Evolutionary conservation across 805 yeast genomes (phyloP), one percentile per base, ranked within the genome.

Genomic region (Candida sonorensis): DNA sequence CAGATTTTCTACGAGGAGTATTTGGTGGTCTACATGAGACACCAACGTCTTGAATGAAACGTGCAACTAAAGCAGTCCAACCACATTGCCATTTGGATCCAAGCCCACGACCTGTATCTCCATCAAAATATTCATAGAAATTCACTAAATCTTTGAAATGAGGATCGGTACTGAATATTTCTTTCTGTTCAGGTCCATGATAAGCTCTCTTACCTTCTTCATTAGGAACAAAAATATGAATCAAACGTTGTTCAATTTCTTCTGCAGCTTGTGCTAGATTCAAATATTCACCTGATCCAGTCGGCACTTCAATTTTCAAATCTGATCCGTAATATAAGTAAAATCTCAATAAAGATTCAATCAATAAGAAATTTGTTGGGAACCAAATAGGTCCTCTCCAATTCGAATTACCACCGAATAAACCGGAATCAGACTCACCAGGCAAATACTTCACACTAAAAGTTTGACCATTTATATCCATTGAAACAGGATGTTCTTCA

Each of bases 301-400:
- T 78, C 14, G 96, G 96, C 57, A 88, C 84, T 58, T 85, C 92
- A 31, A 88, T 81, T 57, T 81, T 82, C 51, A 87, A 72, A 32
- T 71, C 79, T 17, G 88, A 77, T 10, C 97, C 97, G 55, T 86
- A 87, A 64, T 86, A 87, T 50, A 87, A 64, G 56, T 79, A 85
- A 57, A 85, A 85, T 47, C 95, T 69, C 59, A 87, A 92, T 46
- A 87, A 64, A 0, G 95, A 76, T 62, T 87, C 97, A 36, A 87
- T 84, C 24, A 87, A 62, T 40, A 87, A 63, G 57, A 87, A 87
- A 50, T 81, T 87, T 10, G 84, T 84, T 14, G 97, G 95, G 67
- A 87, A 86, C 97, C 97, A 87, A 45, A 87, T 86, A 11, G 97
- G 96, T 3, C 97, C 97, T 57, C 97, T 72, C 97, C 97, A 87